Evolutionary conservation across 1,284 basidiomycete genomes (phyloP).

Genomic region (Melanopsichium pennsylvanicum): DNA sequence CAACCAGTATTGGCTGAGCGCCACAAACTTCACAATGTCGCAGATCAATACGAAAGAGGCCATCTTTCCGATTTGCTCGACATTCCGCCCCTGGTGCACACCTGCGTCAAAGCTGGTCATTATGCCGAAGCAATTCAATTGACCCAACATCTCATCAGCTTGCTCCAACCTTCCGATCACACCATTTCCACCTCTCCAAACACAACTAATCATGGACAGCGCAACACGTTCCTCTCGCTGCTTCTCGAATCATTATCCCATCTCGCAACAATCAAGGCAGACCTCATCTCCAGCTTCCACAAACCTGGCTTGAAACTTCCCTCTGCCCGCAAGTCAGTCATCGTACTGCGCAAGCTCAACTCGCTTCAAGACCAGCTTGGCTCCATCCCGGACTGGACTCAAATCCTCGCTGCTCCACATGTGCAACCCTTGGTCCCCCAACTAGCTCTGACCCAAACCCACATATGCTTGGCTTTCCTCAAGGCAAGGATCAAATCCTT

Average conservation of each 20-base stretch:
- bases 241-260: slow-evolving; percentile 77
- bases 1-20: slow-evolving; percentile 21
- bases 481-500: slow-evolving; percentile 73
- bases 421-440: not conserved
- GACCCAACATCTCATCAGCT: slow-evolving; percentile 72
- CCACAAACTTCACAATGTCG: slow-evolving; percentile 23
- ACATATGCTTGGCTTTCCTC: slow-evolving; percentile 76
- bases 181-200: not conserved
- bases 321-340: slow-evolving; percentile 83
- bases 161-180: slow-evolving; percentile 59
- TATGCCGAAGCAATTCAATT: slow-evolving; percentile 89
- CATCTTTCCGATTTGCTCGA: slow-evolving; percentile 89
- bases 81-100: slow-evolving; percentile 85
- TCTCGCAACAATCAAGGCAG: slow-evolving; percentile 71
- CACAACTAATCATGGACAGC: slow-evolving; percentile 2
- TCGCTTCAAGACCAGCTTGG: slow-evolving; percentile 38
- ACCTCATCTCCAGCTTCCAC: slow-evolving; percentile 79
- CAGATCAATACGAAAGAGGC: slow-evolving; percentile 72
- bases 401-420: not conserved
- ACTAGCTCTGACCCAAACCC: slow-evolving; percentile 71
- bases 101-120: slow-evolving; percentile 87
- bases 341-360: slow-evolving; percentile 81
- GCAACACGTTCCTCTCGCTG: slow-evolving; percentile 71
- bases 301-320: slow-evolving; percentile 84
- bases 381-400: slow-evolving; percentile 7